These are phyloP conservation scores for Leishmania amazonensis DNA, from an alignment of 208 protist genomes.

Conservation along the genomic window DNA sequence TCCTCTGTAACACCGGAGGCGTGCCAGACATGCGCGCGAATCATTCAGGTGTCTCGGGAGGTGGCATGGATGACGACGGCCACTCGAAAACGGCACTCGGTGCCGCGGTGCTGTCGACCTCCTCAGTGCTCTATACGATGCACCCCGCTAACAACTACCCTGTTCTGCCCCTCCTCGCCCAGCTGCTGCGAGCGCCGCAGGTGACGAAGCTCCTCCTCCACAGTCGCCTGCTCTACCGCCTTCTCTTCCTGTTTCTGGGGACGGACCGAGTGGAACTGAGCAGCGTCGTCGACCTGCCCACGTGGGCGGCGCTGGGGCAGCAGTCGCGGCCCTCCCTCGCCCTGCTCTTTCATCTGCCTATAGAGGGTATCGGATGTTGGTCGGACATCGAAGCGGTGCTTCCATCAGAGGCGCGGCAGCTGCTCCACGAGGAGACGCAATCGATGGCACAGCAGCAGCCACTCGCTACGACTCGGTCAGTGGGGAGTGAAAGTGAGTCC, in stretches of 20 bases:
- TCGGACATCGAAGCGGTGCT: slow-evolving; percentile 23
- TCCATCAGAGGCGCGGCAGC: slow-evolving; percentile 6
- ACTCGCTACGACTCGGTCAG: not conserved
- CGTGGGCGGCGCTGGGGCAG: slow-evolving; percentile 42
- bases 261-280: slow-evolving; percentile 69
- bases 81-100: not conserved
- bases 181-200: slow-evolving; percentile 42
- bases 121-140: slow-evolving; percentile 52
- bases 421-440: slow-evolving; percentile 20
- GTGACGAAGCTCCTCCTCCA: slow-evolving; percentile 65
- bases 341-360: slow-evolving; percentile 4
- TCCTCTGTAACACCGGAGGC: slow-evolving; percentile 22
- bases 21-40: not conserved
- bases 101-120: not conserved
- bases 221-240: slow-evolving; percentile 49
- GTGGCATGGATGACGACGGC: not conserved
- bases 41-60: not conserved
- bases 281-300: slow-evolving; percentile 60
- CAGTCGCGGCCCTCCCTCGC: slow-evolving; percentile 19
- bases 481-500: not conserved
- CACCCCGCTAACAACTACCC: slow-evolving; percentile 34
- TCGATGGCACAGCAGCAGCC: slow-evolving; percentile 8
- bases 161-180: slow-evolving; percentile 51
- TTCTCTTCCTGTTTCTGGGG: slow-evolving; percentile 77
- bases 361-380: slow-evolving; percentile 5